Base-by-base conservation (phyloP, 805 yeast genomes). In the Pachysolen tannophilus region DNA sequence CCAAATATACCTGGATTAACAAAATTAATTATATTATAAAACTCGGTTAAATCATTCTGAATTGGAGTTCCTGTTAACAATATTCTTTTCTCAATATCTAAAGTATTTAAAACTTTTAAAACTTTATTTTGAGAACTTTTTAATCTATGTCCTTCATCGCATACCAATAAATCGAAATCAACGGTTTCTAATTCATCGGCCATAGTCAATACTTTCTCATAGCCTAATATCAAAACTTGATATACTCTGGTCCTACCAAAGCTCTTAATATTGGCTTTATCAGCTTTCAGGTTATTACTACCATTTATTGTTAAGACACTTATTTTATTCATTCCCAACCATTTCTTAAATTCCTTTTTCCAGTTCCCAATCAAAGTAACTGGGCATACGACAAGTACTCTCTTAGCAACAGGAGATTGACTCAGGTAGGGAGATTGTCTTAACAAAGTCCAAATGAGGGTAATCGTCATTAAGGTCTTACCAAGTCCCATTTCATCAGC, bases 401-500 rank as follows among this genome's bases (percentile, higher is more conserved):
- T 83, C 27, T 65, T 65, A 13, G 69, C 63, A 0, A 63, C 55
- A 0, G 64, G 70, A 33, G 37, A 43, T 32, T 50, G 50, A 35
- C 47, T 65, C 30, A 32, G 39, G 15, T 43, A 46, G 0, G 88
- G 86, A 11, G 72, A 69, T 45, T 82, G 86, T 43, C 71, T 78
- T 14, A 85, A 53, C 14, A 92, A 55, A 0, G 95, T 86, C 94
- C 95, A 86, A 4, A 90, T 67, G 27, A 86, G 53, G 0, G 94
- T 52, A 5, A 92, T 90, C 0, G 96, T 75, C 72, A 80, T 88
- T 28, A 92, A 57, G 0, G 97, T 88, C 48, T 83, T 83, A 2
- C 96, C 96, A 13, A 92, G 62, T 0, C 98, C 98, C 98, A 92
- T 92, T 47, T 90, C 97, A 56, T 92, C 98, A 0, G 98, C 98